Conservation (phyloP, 805 yeast genomes). For the Wickerhamomyces subpelliculosus region DNA sequence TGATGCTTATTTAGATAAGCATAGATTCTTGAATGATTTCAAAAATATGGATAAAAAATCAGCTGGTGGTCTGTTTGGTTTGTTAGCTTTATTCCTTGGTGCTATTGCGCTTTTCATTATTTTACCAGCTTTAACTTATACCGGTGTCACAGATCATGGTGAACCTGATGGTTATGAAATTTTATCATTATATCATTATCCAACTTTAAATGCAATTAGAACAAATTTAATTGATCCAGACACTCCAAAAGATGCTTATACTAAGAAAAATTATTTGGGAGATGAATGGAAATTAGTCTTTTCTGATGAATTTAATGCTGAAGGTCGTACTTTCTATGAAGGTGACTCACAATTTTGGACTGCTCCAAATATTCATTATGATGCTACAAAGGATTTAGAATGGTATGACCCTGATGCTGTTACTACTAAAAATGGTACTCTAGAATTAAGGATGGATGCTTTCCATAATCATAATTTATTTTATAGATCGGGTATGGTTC, state of each 20-base stretch:
- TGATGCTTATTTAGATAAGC: conserved; percentile 79
- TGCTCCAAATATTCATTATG: conserved; percentile 78
- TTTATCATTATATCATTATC: conserved; percentile 43
- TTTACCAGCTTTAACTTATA: conserved; percentile 76
- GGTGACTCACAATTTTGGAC: conserved; percentile 92
- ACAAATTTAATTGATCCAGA: conserved; percentile 53
- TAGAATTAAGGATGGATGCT: conserved; percentile 71
- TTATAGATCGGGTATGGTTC: conserved; percentile 89
- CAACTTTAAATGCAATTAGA: conserved; percentile 44
- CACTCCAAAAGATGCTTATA: conserved; percentile 44
- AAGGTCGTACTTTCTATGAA: conserved; percentile 83
- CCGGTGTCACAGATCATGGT: conserved; percentile 48
- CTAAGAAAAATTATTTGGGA: conserved; percentile 53
- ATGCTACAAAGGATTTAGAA: conserved; percentile 83
- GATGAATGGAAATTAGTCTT: conserved; percentile 71
- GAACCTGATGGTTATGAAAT: conserved; percentile 25
- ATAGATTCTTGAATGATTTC: conserved; percentile 56
- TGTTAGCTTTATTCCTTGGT: conserved; percentile 52
- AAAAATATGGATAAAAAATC: conserved; percentile 61
- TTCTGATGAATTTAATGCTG: conserved; percentile 85
- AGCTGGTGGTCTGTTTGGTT: conserved; percentile 52
- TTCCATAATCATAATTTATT: conserved; percentile 67
- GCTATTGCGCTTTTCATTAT: conserved; percentile 65
- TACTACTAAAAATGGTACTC: conserved; percentile 67
- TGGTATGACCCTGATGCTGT: conserved; percentile 95